Evolutionary conservation across 768 basidiomycete genomes (phyloP), one percentile per base, ranked within the genome.

Genomic region (Trametes coccinea): DNA sequence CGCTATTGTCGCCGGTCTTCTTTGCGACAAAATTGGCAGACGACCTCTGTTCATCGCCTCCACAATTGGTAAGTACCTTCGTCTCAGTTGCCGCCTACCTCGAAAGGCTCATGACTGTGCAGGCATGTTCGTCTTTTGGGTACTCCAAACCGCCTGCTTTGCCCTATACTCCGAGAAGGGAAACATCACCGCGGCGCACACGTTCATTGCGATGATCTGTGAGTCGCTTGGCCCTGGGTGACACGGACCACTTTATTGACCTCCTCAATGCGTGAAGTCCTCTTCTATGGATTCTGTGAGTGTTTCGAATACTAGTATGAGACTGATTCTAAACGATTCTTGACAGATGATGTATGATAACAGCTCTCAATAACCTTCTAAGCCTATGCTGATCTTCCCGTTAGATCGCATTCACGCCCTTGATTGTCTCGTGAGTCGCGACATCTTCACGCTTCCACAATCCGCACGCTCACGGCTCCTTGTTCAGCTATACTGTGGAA

Each of bases 11-110:
- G 82, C 82, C 33, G 80, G 79, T 30, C 73, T 82, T 57, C 71
- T 81, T 17, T 80, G 79, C 56, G 84, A 85, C 62, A 74, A 75
- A 41, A 73, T 77, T 45, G 84, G 85, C 14, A 71, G 85, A 46
- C 77, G 84, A 1, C 77, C 74, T 4, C 70, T 85, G 37, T 84
- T 84, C 75, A 71, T 84, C 59, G 75, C 68, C 9, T 81, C 82
- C 10, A 79, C 77, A 6, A 67, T 75, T 57, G 80, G 80, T 75
- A 50, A 49, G 76, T 70, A 33, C 1, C 34, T 33, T 14, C 31
- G 5, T 9, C 11, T 9, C 4, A 8, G 17, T 2, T 48, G 52
- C 34, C 1, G 10, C 11, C 30, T 13, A 41, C 46, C 5, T 51
- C 8, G 9, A 47, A n/a, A 34, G 51, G 53, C 60, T 43, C 41